Evolutionary conservation across 1,139 yeast species (phyloP), one percentile per base, ranked within the genome.

Genomic region (Sugiyamaella neomexicana): DNA sequence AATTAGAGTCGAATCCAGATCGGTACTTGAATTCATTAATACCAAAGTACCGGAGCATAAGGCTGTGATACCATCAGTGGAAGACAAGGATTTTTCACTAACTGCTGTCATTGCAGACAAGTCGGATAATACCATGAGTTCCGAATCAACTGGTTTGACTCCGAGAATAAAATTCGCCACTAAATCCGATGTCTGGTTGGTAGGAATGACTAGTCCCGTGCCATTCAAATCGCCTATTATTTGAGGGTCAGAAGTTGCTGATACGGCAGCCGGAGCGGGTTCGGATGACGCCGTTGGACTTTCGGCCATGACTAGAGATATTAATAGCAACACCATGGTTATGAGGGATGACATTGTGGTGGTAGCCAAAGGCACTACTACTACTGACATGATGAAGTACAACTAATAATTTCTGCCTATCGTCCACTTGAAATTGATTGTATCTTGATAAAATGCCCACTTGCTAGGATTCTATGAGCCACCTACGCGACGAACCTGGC

Each of bases 21-120:
- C 42, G 15, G 54, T 47, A 3, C 55, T 42, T 1, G 54, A 43
- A 41, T 54, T 45, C 46, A 62, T 55, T 25, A 55, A 46, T 12
- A 60, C 43, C 29, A 65, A 58, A n/a, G 55, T 44, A 7, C 70
- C 70, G 1, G 60, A 57, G 52, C 69, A 66, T 7, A 66, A 50
- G 16, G 58, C 58, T 12, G 59, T 54, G 8, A 58, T 43, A 13
- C 65, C 65, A 39, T 59, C 55, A 9, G 57, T 51, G 7, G 55
- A 49, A 16, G 60, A 50, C 15, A 58, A 16, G 6, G 62, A 58
- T n/a, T 58, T 58, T 17, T 64, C 65, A n/a, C 61, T 57, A 10
- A 58, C 55, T 10, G 60, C 54, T 7, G 66, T 61, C 60, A 65
- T 58, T 4, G 67, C 62, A 4, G 65, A 62, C 12, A 64, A 50